phyloP scores from a whole-genome alignment of 768 basidiomycete species.

The Suillus plorans region DNA sequence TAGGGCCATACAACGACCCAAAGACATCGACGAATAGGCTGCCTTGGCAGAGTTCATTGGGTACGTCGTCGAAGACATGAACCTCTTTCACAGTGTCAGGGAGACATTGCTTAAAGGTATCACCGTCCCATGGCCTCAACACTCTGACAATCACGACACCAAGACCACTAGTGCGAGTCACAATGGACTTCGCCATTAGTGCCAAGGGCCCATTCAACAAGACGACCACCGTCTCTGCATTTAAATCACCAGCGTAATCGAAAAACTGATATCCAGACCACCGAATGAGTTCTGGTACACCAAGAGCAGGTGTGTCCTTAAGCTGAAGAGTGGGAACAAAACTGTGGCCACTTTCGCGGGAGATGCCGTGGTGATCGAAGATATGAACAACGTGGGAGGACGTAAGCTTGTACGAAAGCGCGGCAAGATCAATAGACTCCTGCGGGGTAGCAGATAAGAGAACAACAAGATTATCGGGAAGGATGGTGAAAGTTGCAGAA shows the following conservation, averaged over 20 bases:
- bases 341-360: constrained; percentile 71
- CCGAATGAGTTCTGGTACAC: constrained; percentile 50
- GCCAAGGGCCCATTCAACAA: constrained; percentile 77
- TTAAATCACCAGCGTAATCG: constrained; percentile 66
- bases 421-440: constrained; percentile 76
- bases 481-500: constrained; percentile 53
- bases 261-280: constrained; percentile 72
- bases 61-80: constrained; percentile 80
- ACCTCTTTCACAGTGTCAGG: constrained; percentile 59
- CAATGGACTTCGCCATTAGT: constrained; percentile 55
- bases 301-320: constrained; percentile 26
- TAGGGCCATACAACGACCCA: constrained; percentile 48
- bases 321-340: constrained; percentile 39
- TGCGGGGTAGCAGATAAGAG: constrained; percentile 83
- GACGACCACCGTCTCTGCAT: constrained; percentile 67
- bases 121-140: constrained; percentile 80
- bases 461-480: constrained; percentile 68
- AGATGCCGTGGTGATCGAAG: constrained; percentile 82
- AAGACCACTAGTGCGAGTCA: constrained; percentile 44
- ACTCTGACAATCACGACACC: constrained; percentile 75
- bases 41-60: constrained; percentile 59
- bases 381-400: constrained; percentile 79
- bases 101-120: constrained; percentile 56
- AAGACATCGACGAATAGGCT: constrained; percentile 74
- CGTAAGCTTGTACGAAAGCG: constrained; percentile 70